phyloP scores from a whole-genome alignment of 2,329 filamentous ascomycete species.

The Canariomyces notabilis region DNA sequence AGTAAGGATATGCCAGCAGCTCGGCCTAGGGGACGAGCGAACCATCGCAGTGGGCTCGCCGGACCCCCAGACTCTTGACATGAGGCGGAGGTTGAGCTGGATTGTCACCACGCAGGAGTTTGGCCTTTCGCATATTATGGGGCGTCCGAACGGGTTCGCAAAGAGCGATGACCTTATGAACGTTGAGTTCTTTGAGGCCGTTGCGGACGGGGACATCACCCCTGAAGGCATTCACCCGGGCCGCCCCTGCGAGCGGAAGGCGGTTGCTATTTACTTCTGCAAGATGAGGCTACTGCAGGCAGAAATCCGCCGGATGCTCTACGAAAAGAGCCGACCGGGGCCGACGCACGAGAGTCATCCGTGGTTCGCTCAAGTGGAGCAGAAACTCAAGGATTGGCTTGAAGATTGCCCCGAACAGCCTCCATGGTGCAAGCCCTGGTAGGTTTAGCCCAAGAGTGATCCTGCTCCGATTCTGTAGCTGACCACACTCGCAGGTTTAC shows the following conservation, averaged over 20 bases:
- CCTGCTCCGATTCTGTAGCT: not conserved
- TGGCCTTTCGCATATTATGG: slow-evolving; percentile 80
- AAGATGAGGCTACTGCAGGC: slow-evolving; percentile 84
- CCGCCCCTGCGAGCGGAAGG: slow-evolving; percentile 73
- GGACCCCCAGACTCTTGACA: slow-evolving; percentile 75
- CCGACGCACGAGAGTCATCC: slow-evolving; percentile 76
- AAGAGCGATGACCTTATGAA: slow-evolving; percentile 78
- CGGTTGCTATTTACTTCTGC: slow-evolving; percentile 86
- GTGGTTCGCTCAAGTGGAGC: slow-evolving; percentile 79
- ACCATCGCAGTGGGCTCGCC: slow-evolving; percentile 65
- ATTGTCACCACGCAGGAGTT: slow-evolving; percentile 83
- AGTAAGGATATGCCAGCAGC: slow-evolving; percentile 79
- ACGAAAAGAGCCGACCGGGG: slow-evolving; percentile 74
- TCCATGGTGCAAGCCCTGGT: slow-evolving; percentile 75
- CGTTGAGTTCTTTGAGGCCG: slow-evolving; percentile 76
- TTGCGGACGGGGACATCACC: slow-evolving; percentile 80
- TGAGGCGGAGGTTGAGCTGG: slow-evolving; percentile 86
- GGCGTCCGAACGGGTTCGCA: slow-evolving; percentile 79
- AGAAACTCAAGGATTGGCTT: slow-evolving; percentile 74
- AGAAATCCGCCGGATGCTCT: slow-evolving; percentile 80
- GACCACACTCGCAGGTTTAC: slow-evolving; percentile 49
- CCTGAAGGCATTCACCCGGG: slow-evolving; percentile 67
- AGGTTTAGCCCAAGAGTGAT: slow-evolving; percentile 31
- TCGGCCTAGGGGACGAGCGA: slow-evolving; percentile 83
- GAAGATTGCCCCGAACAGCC: slow-evolving; percentile 67